A percentile compares a stretch with the other conserved stretches of the same genome.
These are phyloP conservation scores for Cadophora malorum DNA, from an alignment of 2,329 filamentous ascomycete species.

Conservation along the genomic window DNA sequence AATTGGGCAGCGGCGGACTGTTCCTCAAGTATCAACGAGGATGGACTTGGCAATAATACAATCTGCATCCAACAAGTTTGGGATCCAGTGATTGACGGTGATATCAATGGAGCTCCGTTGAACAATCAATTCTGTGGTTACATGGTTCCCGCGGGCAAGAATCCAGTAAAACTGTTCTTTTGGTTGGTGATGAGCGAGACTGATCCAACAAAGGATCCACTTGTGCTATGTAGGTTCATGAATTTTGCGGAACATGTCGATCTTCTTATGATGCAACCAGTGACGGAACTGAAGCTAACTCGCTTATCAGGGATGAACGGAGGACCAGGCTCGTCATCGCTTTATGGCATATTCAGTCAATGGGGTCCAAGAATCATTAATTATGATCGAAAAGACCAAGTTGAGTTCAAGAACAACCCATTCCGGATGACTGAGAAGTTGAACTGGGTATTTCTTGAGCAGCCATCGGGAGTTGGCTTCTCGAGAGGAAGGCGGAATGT, in stretches of 20 bases:
- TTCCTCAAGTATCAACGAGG: background rate
- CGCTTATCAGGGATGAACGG: constrained; percentile 43
- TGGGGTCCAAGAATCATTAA: constrained; percentile 54
- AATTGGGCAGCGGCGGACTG: background rate
- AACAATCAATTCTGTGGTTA: background rate
- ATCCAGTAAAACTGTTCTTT: background rate
- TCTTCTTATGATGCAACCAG: too few relatives aligned
- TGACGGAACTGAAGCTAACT: background rate
- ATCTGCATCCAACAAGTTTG: background rate
- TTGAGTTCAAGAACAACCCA: constrained; percentile 47
- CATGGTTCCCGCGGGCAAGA: background rate
- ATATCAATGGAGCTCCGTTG: background rate
- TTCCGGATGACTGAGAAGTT: constrained; percentile 48
- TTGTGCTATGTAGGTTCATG: constrained; percentile 33
- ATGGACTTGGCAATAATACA: background rate
- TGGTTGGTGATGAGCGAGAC: constrained; percentile 7
- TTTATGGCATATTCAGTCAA: constrained; percentile 52
- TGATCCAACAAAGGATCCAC: constrained; percentile 26
- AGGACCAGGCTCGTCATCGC: constrained; percentile 50
- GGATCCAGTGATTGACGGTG: background rate
- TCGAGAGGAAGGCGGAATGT: constrained; percentile 26
- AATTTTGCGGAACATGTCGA: too few relatives aligned
- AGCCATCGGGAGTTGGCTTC: constrained; percentile 48
- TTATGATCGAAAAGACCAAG: constrained; percentile 37
- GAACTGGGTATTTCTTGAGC: constrained; percentile 49